These are phyloP conservation scores for Sphaceloma murrayae DNA, from an alignment of 2,329 filamentous ascomycete species.

Conservation along the genomic window DNA sequence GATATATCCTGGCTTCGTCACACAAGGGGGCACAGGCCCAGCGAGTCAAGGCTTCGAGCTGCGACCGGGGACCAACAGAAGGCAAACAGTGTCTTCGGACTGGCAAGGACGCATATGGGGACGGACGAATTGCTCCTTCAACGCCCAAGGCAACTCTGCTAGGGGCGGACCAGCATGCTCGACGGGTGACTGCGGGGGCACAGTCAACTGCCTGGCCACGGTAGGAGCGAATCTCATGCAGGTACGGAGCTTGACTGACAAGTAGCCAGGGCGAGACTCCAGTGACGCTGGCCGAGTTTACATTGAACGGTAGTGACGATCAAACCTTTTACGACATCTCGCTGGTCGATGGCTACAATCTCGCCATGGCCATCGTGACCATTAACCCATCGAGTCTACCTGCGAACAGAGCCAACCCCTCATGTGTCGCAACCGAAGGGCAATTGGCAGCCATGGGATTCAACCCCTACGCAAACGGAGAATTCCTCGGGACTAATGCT, in stretches of 20 bases:
- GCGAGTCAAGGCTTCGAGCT: slow-evolving; percentile 60
- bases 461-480: slow-evolving; percentile 45
- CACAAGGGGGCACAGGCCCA: slow-evolving; percentile 61
- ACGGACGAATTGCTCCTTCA: slow-evolving; percentile 72
- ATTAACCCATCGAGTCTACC: slow-evolving; percentile 50
- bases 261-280: slow-evolving; percentile 55
- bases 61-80: slow-evolving; percentile 45
- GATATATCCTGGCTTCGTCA: slow-evolving; percentile 68
- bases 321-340: slow-evolving; percentile 80
- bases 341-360: slow-evolving; percentile 75
- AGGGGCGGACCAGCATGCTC: slow-evolving; percentile 49
- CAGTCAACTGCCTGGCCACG: slow-evolving; percentile 58
- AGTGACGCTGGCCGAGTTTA: slow-evolving; percentile 72
- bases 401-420: slow-evolving; percentile 65
- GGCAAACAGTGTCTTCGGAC: slow-evolving; percentile 57
- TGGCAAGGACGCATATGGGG: slow-evolving; percentile 81
- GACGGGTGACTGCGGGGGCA: slow-evolving; percentile 67
- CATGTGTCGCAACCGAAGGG: slow-evolving; percentile 63
- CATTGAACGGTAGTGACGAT: slow-evolving; percentile 54
- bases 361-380: slow-evolving; percentile 54
- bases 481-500: slow-evolving; percentile 52
- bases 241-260: slow-evolving; percentile 14
- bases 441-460: slow-evolving; percentile 41
- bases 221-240: slow-evolving; percentile 39
- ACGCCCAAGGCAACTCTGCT: slow-evolving; percentile 48